A percentile compares a stretch with the other conserved stretches of the same genome.
Conservation (phyloP, 768 basidiomycete genomes). For the Solioccasus polychromus region DNA sequence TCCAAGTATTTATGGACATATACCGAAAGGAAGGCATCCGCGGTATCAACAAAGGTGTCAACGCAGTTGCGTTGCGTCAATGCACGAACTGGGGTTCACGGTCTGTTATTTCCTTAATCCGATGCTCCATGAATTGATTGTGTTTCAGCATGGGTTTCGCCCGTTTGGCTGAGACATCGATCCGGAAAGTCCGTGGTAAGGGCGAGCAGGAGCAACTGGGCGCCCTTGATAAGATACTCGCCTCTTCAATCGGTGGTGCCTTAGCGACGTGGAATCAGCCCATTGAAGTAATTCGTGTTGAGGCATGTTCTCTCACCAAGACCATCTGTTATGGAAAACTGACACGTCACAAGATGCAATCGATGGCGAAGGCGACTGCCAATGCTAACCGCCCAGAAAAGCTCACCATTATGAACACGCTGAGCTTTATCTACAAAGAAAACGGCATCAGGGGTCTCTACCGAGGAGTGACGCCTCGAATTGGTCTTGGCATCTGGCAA, state of each 20-base stretch:
- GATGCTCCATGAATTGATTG: constrained; percentile 2
- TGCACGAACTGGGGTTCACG: constrained; percentile 94
- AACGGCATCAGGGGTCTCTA: constrained; percentile 97
- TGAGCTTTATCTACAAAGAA: constrained; percentile 93
- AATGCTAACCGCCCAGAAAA: constrained; percentile 85
- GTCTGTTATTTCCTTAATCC: constrained; percentile 38
- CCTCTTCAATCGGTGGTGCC: constrained; percentile 90
- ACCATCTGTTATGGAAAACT: neutral
- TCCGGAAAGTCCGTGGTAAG: constrained; percentile 78
- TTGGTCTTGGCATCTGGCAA: constrained; percentile 95
- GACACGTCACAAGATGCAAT: constrained; percentile 80
- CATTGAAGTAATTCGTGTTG: constrained; percentile 95
- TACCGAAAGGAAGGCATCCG: constrained; percentile 89
- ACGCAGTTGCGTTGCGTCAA: constrained; percentile 88
- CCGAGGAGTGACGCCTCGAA: constrained; percentile 95
- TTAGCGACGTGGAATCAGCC: constrained; percentile 99
- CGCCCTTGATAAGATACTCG: constrained; percentile 81
- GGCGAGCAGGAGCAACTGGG: constrained; percentile 69
- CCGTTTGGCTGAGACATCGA: constrained; percentile 79
- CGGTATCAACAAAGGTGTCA: constrained; percentile 99
- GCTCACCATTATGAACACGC: constrained; percentile 86
- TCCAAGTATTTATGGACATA: constrained; percentile 93
- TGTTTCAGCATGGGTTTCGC: constrained; percentile 87
- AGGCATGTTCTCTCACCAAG: constrained; percentile 46
- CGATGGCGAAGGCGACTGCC: constrained; percentile 80